A percentile compares a stretch with the other conserved stretches of the same genome.
These are phyloP conservation scores for Taiozyma onychis DNA, from an alignment of 1,139 yeast genomes.

Conservation along the genomic window DNA sequence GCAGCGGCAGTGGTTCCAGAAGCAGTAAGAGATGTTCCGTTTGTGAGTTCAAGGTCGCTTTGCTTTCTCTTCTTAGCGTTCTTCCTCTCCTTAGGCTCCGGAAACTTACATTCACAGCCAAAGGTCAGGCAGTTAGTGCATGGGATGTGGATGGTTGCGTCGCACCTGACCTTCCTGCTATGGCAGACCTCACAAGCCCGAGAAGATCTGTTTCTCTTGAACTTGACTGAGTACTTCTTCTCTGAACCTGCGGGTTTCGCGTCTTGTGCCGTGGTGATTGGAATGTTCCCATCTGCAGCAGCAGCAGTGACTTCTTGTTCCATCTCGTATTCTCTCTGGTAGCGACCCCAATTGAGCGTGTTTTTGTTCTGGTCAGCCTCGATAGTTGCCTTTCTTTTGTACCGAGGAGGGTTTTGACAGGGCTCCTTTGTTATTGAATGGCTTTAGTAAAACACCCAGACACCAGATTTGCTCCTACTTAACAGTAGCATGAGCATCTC, in stretches of 20 bases:
- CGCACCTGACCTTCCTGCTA: constrained; percentile 67
- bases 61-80: constrained; percentile 20
- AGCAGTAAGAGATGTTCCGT: neutral
- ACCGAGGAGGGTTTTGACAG: neutral
- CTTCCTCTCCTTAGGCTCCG: constrained; percentile 44
- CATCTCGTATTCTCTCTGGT: neutral
- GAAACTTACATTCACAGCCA: constrained; percentile 67
- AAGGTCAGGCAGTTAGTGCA: constrained; percentile 75
- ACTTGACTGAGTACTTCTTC: constrained; percentile 24
- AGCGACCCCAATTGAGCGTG: neutral
- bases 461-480: neutral
- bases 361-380: neutral
- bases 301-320: neutral
- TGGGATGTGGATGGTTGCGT: constrained; percentile 66
- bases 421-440: neutral
- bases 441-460: neutral
- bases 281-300: neutral
- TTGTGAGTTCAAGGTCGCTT: neutral
- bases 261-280: neutral
- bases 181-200: constrained; percentile 51
- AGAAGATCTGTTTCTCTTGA: constrained; percentile 26
- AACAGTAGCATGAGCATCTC: too few species aligned
- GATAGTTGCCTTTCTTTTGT: neutral
- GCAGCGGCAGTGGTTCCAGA: constrained; percentile 3
- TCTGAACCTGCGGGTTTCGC: constrained; percentile 2